These are phyloP conservation scores for Arthroderma uncinatum DNA, from an alignment of 2,329 filamentous ascomycete genomes.

Conservation along the genomic window DNA sequence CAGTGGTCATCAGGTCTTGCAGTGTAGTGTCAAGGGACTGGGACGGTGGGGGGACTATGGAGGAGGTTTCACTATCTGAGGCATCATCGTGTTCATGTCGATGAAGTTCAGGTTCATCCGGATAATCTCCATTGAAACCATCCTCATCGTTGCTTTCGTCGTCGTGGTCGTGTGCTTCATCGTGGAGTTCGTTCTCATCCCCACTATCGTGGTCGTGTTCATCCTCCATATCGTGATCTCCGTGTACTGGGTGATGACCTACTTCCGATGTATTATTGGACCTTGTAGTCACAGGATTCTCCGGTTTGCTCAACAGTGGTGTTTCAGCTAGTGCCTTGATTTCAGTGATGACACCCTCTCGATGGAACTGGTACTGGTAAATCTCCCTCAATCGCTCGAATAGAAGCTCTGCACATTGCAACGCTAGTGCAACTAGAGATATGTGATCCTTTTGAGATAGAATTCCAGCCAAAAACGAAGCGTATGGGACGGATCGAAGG, in stretches of 20 bases:
- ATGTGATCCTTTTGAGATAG: conserved; percentile 90
- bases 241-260: conserved; percentile 11
- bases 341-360: conserved; percentile 88
- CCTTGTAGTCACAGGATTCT: conserved; percentile 3
- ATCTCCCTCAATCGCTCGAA: conserved; percentile 73
- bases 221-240: conserved; percentile 13
- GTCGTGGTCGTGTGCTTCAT: conserved; percentile 28
- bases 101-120: conserved; percentile 34
- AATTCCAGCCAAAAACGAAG: conserved; percentile 89
- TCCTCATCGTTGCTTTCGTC: conserved; percentile 33
- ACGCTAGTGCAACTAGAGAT: conserved; percentile 69
- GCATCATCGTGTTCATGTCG: conserved; percentile 40
- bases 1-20: conserved; percentile 60
- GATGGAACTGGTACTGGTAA: conserved; percentile 93
- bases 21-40: conserved; percentile 41
- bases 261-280: conserved; percentile 10
- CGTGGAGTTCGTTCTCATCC: conserved; percentile 15
- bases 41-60: conserved; percentile 18
- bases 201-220: conserved; percentile 20
- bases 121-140: conserved; percentile 43
- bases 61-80: conserved; percentile 58
- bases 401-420: conserved; percentile 82
- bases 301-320: conserved; percentile 16
- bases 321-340: conserved; percentile 64
- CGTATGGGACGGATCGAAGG: conserved; percentile 78